phyloP scores from a whole-genome alignment of 306 rosid genomes.

The Mimosa bimucronata region DNA sequence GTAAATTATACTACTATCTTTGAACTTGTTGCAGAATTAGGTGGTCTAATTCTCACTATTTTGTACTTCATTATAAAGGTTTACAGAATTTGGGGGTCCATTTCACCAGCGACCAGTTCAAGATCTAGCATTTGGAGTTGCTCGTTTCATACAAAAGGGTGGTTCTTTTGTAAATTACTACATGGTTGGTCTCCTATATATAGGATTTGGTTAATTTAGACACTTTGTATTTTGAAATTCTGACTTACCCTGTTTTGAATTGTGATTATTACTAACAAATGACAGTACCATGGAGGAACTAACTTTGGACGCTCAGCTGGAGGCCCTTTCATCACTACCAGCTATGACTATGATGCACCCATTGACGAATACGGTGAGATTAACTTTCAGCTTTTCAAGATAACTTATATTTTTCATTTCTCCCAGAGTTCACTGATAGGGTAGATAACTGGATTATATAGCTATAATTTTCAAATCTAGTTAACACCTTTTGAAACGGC shows the following conservation, averaged over 20 bases:
- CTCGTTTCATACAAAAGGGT: conserved; percentile 89
- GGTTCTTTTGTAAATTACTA: conserved; percentile 86
- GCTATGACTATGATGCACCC: conserved; percentile 97
- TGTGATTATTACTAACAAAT: conserved; percentile 32
- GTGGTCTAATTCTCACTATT: conserved; percentile 2
- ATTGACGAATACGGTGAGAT: conserved; percentile 92
- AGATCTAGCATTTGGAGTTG: conserved; percentile 92
- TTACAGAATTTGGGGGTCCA: conserved; percentile 89
- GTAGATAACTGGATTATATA: not conserved
- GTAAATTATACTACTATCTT: conserved; percentile 7
- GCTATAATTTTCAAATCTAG: not conserved
- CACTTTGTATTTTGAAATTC: conserved; percentile 10
- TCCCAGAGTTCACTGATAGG: not conserved
- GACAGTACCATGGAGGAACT: conserved; percentile 97
- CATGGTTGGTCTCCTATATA: conserved; percentile 69
- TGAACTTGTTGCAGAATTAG: conserved; percentile 15
- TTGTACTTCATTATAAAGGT: conserved; percentile 54
- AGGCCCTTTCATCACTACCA: conserved; percentile 92
- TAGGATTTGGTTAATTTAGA: conserved; percentile 16
- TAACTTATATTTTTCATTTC: conserved; percentile 7
- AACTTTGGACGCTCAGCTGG: conserved; percentile 98
- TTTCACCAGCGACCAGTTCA: conserved; percentile 76
- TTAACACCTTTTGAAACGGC: not conserved
- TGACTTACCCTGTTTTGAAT: conserved; percentile 23
- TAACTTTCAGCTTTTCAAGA: conserved; percentile 17